These are phyloP conservation scores for Sarocladium kiliense DNA, from an alignment of 2,329 filamentous ascomycete species.

Conservation along the genomic window DNA sequence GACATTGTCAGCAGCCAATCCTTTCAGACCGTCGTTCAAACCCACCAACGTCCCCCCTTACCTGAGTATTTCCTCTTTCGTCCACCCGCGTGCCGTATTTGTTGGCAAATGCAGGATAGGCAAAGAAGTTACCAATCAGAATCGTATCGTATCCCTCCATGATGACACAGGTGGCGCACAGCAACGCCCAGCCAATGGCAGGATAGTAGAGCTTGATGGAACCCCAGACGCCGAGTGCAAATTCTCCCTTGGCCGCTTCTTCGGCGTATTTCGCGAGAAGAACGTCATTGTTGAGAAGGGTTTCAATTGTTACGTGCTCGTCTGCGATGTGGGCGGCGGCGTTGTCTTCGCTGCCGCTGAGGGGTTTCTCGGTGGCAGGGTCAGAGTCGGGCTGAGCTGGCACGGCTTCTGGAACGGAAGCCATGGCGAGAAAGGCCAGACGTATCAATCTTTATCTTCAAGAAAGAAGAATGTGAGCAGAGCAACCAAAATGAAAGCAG, in stretches of 20 bases:
- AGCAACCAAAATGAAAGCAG: too few relatives aligned
- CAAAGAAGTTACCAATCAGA: slow-evolving; percentile 20
- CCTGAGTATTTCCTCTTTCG: slow-evolving; percentile 20
- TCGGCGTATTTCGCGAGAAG: slow-evolving; percentile 9
- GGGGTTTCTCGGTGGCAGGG: not conserved
- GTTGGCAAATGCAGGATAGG: slow-evolving; percentile 21
- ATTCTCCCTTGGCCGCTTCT: slow-evolving; percentile 11
- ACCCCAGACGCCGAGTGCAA: slow-evolving; percentile 13
- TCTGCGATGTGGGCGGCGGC: not conserved
- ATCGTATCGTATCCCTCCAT: slow-evolving; percentile 24
- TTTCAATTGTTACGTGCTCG: not conserved
- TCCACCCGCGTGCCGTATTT: slow-evolving; percentile 21
- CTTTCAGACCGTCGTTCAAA: not conserved
- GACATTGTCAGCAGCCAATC: not conserved
- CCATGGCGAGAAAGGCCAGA: too few relatives aligned
- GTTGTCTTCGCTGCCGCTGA: too few relatives aligned
- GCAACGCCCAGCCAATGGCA: slow-evolving; percentile 24
- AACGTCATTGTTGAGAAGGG: not conserved
- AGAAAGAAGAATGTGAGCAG: too few relatives aligned
- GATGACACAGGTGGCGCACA: slow-evolving; percentile 24
- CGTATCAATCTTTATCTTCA: too few relatives aligned
- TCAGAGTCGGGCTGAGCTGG: not conserved
- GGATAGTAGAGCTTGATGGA: slow-evolving; percentile 17
- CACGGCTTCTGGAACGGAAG: not conserved
- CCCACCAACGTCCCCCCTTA: not conserved